Conservation (phyloP, 2,329 filamentous ascomycete species). For the Ambrosiella beaveri region DNA sequence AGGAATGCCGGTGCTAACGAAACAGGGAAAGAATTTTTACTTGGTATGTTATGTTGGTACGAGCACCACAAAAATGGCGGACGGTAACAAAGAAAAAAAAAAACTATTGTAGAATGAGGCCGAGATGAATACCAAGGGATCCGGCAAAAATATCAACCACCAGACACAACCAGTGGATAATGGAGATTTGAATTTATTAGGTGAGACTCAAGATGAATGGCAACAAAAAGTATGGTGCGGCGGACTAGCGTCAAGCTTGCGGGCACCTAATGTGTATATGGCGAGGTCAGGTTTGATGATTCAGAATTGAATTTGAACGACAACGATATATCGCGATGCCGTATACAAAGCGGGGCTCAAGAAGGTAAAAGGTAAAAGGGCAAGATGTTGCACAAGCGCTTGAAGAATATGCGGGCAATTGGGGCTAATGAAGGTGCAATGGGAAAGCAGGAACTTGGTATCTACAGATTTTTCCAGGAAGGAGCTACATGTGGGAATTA, state of each 20-base stretch:
- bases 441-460: not conserved
- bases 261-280: not conserved
- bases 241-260: not conserved
- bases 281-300: not conserved
- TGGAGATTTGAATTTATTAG: not conserved
- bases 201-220: not conserved
- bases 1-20: constrained; percentile 6
- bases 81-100: not conserved
- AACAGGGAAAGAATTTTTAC: constrained; percentile 9
- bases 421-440: not conserved
- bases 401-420: not conserved
- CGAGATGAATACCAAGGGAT: not conserved
- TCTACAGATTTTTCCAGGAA: not conserved
- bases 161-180: not conserved
- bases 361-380: not conserved
- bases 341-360: not conserved
- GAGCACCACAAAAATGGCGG: not conserved
- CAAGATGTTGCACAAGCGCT: not conserved
- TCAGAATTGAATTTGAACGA: not conserved
- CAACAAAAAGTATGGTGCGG: not conserved
- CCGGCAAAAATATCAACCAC: not conserved
- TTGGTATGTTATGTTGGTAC: constrained; percentile 12
- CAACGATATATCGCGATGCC: not conserved
- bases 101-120: not conserved
- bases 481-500: not conserved